Base-by-base conservation (phyloP, 164 flowering plant species). In the Cinnamomum chago region DNA sequence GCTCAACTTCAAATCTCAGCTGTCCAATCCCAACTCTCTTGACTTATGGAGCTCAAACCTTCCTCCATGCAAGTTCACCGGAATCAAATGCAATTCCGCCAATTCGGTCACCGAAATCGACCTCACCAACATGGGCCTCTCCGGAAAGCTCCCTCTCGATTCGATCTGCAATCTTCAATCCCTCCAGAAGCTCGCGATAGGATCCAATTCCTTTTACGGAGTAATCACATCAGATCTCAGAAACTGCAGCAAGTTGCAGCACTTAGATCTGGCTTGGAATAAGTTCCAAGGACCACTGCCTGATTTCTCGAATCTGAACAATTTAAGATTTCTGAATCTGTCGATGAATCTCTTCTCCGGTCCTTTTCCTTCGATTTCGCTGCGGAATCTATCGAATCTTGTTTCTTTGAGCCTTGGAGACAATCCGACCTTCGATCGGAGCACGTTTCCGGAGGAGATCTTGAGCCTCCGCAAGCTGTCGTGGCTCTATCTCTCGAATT, bases 401-500 rank as follows among this genome's bases (percentile, higher is more conserved):
- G 33, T 4, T 0, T 79, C 78, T 12, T 74, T 92, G 40, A 83
- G 87, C 70, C 77, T 90, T 1, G 97, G 97, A 0, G 97, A 92
- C 77, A 92, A 90, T 67, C 81, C 71, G 0, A 13, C 40, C 25
- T 86, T 89, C 47, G 86, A 85, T 1, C 10, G 10, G 58, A 85
- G 71, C 71, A 76, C 84, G 22, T 88, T 92, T 70, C 95, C 95
- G 0, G 0, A 22, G 47, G 91, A 87, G 78, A 66, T 92, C 5
- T 27, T 87, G 18, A 80, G 81, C 51, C 86, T 93, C 10, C 33
- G 76, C 22, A 86, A 84, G 20, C 73, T 93, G 30, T 62, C 82
- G 27, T 87, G 92, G 88, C 79, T 91, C 25, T 93, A 89, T 65
- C 87, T 93, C 69, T 24, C 90, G 1, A 90, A 90, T 77, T 86